These are phyloP conservation scores for Nepenthes mirabilis DNA, from an alignment of 148 eudicot genomes.

Conservation along the genomic window DNA sequence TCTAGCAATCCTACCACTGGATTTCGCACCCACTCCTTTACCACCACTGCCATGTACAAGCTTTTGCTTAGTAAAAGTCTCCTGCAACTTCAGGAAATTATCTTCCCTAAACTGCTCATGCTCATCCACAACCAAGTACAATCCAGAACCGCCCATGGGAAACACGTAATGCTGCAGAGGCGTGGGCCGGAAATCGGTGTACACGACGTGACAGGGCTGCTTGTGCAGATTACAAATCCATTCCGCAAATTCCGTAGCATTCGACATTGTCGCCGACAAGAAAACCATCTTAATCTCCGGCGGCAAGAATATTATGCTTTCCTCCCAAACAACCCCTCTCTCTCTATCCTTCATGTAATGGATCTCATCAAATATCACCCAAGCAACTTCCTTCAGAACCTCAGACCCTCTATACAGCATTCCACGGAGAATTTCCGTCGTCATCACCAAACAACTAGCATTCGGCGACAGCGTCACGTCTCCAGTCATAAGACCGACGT, in stretches of 20 bases:
- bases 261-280: slow-evolving; percentile 91
- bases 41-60: slow-evolving; percentile 20
- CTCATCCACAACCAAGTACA: slow-evolving; percentile 96
- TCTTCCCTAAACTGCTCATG: slow-evolving; percentile 95
- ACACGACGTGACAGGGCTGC: slow-evolving; percentile 99
- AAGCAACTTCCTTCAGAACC: slow-evolving; percentile 84
- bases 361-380: slow-evolving; percentile 97
- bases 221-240: slow-evolving; percentile 96
- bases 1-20: slow-evolving; percentile 73
- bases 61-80: slow-evolving; percentile 63
- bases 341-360: slow-evolving; percentile 98
- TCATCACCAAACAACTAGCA: slow-evolving; percentile 96
- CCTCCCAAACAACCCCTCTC: slow-evolving; percentile 99
- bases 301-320: slow-evolving; percentile 84
- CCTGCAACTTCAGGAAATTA: slow-evolving; percentile 73
- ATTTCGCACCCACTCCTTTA: slow-evolving; percentile 43
- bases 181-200: slow-evolving; percentile 92
- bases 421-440: slow-evolving; percentile 91
- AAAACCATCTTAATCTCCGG: slow-evolving; percentile 95
- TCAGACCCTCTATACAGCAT: slow-evolving; percentile 94
- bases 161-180: slow-evolving; percentile 96
- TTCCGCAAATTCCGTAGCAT: slow-evolving; percentile 95
- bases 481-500: slow-evolving; percentile 94
- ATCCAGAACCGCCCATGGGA: slow-evolving; percentile 83
- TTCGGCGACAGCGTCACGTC: slow-evolving; percentile 83